Conservation (phyloP, 306 rosid genomes). For the Trifolium dubium region DNA sequence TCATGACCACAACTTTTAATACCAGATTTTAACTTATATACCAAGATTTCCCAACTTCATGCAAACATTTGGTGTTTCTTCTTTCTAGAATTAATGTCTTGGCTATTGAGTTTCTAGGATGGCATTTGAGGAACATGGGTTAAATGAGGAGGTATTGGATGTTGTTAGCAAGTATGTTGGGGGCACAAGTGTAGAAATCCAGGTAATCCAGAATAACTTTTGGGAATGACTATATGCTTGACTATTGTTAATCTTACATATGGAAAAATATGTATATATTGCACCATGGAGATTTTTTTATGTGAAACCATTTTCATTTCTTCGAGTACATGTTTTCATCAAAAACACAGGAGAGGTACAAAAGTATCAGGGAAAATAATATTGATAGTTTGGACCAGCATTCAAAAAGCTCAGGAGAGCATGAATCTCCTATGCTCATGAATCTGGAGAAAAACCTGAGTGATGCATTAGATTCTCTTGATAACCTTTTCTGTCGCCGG, state of each 20-base stretch:
- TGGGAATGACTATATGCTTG: constrained; percentile 34
- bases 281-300: constrained; percentile 25
- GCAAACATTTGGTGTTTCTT: constrained; percentile 23
- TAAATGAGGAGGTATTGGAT: constrained; percentile 69
- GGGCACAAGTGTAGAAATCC: constrained; percentile 66
- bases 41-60: constrained; percentile 25
- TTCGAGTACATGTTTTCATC: constrained; percentile 27
- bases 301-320: constrained; percentile 35
- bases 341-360: constrained; percentile 73
- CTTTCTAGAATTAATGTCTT: constrained; percentile 35
- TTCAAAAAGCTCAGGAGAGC: constrained; percentile 51
- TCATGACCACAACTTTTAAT: constrained; percentile 13
- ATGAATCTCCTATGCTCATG: constrained; percentile 55
- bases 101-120: constrained; percentile 62
- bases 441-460: constrained; percentile 75
- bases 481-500: constrained; percentile 94
- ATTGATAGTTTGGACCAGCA: constrained; percentile 45
- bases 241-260: constrained; percentile 35
- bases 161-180: constrained; percentile 77
- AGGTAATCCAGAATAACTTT: constrained; percentile 60
- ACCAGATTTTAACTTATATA: constrained; percentile 22
- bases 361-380: constrained; percentile 64
- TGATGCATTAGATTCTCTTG: constrained; percentile 92
- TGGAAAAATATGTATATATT: constrained; percentile 3
- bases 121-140: constrained; percentile 83